Evolutionary conservation across 1,139 yeast genomes (phyloP).

Genomic region (Yarrowia galli): DNA sequence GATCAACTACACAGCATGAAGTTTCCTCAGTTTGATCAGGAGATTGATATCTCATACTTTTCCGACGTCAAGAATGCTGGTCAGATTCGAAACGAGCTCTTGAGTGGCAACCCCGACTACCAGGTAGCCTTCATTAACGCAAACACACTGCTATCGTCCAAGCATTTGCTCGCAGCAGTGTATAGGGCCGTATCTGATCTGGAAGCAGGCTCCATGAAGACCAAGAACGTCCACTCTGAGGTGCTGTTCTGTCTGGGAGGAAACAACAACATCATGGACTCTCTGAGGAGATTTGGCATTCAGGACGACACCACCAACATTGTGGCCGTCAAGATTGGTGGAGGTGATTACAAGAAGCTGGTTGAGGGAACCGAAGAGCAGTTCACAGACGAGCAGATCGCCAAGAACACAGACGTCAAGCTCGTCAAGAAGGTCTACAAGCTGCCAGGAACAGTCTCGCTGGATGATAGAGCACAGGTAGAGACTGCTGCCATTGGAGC

Average conservation of each 20-base stretch:
- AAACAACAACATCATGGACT: slow-evolving; percentile 59
- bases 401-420: slow-evolving; percentile 49
- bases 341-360: slow-evolving; percentile 41
- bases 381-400: slow-evolving; percentile 51
- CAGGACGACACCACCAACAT: slow-evolving; percentile 52
- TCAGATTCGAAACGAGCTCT: slow-evolving; percentile 52
- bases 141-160: slow-evolving; percentile 54
- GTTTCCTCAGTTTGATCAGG: slow-evolving; percentile 22
- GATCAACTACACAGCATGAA: slow-evolving; percentile 1
- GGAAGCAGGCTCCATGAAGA: slow-evolving; percentile 53
- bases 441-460: slow-evolving; percentile 43
- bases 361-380: slow-evolving; percentile 44
- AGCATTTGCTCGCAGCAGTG: slow-evolving; percentile 59
- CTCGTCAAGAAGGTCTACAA: slow-evolving; percentile 51
- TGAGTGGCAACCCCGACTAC: slow-evolving; percentile 52
- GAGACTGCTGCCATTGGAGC: slow-evolving; percentile 41
- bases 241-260: slow-evolving; percentile 61
- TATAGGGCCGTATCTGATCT: slow-evolving; percentile 59
- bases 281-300: slow-evolving; percentile 57
- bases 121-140: slow-evolving; percentile 62
- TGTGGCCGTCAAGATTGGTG: slow-evolving; percentile 53
- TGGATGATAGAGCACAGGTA: slow-evolving; percentile 31
- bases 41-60: slow-evolving; percentile 28
- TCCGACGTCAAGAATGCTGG: slow-evolving; percentile 54
- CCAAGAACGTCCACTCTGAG: slow-evolving; percentile 62